phyloP scores from a whole-genome alignment of 805 yeast genomes.

The Starmera dryadoides region DNA sequence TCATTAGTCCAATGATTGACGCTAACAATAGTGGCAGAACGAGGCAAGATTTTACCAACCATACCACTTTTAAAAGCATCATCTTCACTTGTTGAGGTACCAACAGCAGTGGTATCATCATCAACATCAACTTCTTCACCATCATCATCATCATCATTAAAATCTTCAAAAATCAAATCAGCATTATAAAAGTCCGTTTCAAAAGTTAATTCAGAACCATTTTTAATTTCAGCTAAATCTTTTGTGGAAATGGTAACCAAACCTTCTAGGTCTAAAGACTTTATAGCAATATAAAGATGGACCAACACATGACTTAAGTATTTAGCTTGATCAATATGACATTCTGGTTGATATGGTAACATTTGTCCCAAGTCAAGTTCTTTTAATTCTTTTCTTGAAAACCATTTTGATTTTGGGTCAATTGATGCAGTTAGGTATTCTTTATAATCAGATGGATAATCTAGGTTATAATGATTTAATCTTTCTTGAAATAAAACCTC shows the following conservation, averaged over 20 bases:
- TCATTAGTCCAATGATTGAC: slow-evolving; percentile 87
- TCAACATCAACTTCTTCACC: slow-evolving; percentile 18
- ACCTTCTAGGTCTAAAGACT: slow-evolving; percentile 70
- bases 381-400: slow-evolving; percentile 26
- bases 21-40: slow-evolving; percentile 65
- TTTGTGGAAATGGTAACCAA: slow-evolving; percentile 56
- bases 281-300: slow-evolving; percentile 71
- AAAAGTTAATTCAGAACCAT: slow-evolving; percentile 38
- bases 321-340: slow-evolving; percentile 57
- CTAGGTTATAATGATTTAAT: slow-evolving; percentile 37
- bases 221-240: slow-evolving; percentile 46
- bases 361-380: slow-evolving; percentile 25
- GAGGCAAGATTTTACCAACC: slow-evolving; percentile 55
- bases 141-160: slow-evolving; percentile 26
- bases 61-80: slow-evolving; percentile 31
- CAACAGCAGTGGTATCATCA: too few relatives aligned
- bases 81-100: too few relatives aligned
- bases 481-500: slow-evolving; percentile 22
- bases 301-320: slow-evolving; percentile 76
- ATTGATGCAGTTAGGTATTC: slow-evolving; percentile 21
- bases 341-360: slow-evolving; percentile 73
- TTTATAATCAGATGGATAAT: slow-evolving; percentile 39
- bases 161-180: slow-evolving; percentile 29
- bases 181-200: slow-evolving; percentile 44
- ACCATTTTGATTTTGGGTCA: slow-evolving; percentile 32